Conservation (phyloP, 148 eudicot species). For the Euryodendron excelsum region DNA sequence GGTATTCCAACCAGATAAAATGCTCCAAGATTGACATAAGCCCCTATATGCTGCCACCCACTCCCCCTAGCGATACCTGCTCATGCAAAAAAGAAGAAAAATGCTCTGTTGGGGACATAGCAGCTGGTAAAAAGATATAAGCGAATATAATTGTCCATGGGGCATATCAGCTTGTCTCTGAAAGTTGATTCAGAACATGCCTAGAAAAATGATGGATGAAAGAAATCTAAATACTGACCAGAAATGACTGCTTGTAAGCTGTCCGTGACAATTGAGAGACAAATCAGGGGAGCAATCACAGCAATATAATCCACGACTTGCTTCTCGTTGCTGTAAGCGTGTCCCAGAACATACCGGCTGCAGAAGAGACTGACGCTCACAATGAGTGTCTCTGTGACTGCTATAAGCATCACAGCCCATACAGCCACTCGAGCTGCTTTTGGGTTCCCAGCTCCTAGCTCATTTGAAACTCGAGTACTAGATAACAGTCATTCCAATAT, state of each 20-base stretch:
- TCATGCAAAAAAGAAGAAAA: background rate
- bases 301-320: constrained; percentile 32
- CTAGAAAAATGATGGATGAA: background rate
- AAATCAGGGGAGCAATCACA: constrained; percentile 36
- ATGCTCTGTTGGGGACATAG: background rate
- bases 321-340: constrained; percentile 33
- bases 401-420: constrained; percentile 22
- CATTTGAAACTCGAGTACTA: constrained; percentile 45
- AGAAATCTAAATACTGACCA: constrained; percentile 11
- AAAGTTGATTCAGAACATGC: background rate
- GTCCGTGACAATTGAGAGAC: no score
- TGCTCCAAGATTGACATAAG: constrained; percentile 39
- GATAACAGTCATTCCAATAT: background rate
- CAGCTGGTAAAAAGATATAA: no score
- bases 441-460: constrained; percentile 42
- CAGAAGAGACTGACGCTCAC: constrained; percentile 20
- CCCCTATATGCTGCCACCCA: constrained; percentile 47
- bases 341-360: constrained; percentile 28
- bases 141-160: no score
- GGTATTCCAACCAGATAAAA: constrained; percentile 53
- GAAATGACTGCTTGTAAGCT: no score
- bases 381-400: constrained; percentile 20
- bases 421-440: constrained; percentile 32
- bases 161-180: no score
- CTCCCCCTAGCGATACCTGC: constrained; percentile 49